phyloP scores from a whole-genome alignment of 768 basidiomycete genomes.

The Lactifluus hygrophoroides region DNA sequence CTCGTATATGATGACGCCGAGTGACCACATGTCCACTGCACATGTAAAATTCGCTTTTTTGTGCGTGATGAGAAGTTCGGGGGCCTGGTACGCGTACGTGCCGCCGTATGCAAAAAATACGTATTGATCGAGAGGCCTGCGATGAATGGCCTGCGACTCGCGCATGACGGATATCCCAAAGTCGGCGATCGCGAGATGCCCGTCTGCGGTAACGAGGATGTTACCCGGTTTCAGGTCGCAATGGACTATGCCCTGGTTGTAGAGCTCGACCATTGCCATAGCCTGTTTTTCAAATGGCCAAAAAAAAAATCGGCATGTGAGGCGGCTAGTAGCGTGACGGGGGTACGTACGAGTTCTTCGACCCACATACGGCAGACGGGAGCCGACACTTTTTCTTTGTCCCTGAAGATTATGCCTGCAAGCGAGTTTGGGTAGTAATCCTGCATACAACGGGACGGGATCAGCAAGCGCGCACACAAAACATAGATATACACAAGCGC shows the following conservation, averaged over 20 bases:
- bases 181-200: slow-evolving; percentile 20
- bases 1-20: slow-evolving; percentile 13
- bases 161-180: slow-evolving; percentile 9
- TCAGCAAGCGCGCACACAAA: not conserved
- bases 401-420: not conserved
- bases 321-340: no score
- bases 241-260: slow-evolving; percentile 35
- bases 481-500: not conserved
- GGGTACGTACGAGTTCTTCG: slow-evolving; percentile 10
- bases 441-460: not conserved
- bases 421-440: slow-evolving; percentile 17
- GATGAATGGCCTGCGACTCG: not conserved
- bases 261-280: slow-evolving; percentile 27
- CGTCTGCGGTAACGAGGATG: slow-evolving; percentile 16
- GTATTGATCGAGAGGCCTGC: not conserved
- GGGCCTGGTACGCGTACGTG: slow-evolving; percentile 16
- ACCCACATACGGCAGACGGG: not conserved
- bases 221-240: slow-evolving; percentile 42
- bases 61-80: slow-evolving; percentile 12
- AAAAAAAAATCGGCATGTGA: not conserved
- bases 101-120: slow-evolving; percentile 3
- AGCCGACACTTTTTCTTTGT: not conserved
- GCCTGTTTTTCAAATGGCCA: not conserved
- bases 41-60: not conserved
- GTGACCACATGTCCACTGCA: slow-evolving; percentile 17